Evolutionary conservation across 176 grass and related monocot species (phyloP).

Genomic region (Oropetium thomaeum): DNA sequence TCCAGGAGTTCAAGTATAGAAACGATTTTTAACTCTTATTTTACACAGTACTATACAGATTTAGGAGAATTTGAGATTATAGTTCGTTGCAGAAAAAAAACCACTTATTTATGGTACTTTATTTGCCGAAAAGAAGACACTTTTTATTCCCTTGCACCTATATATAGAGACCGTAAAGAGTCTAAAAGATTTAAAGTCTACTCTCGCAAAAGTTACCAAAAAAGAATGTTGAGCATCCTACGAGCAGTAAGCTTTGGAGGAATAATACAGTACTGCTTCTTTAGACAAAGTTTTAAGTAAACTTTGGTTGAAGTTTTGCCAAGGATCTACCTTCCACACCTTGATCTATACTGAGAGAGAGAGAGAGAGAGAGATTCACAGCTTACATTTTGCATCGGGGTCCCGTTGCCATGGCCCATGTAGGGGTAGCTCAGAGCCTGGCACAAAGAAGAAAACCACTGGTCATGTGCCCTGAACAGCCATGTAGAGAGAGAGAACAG

Average conservation of each 20-base stretch:
- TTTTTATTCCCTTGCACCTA: neutral
- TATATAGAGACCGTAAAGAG: neutral
- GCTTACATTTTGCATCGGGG: slow-evolving; percentile 62
- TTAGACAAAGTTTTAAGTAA: slow-evolving; percentile 4
- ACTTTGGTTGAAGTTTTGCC: neutral
- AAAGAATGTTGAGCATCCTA: slow-evolving; percentile 14
- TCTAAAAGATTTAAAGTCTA: slow-evolving; percentile 15
- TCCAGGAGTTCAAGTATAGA: neutral
- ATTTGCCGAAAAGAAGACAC: neutral
- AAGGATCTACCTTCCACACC: too few relatives aligned
- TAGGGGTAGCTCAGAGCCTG: slow-evolving; percentile 92
- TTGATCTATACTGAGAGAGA: neutral
- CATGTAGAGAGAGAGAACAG: slow-evolving; percentile 2
- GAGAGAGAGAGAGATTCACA: neutral
- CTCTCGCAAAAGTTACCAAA: slow-evolving; percentile 30
- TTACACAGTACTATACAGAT: neutral
- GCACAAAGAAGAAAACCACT: slow-evolving; percentile 34
- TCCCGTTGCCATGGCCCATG: slow-evolving; percentile 56
- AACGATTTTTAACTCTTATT: neutral
- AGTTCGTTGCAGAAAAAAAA: neutral
- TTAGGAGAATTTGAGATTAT: neutral
- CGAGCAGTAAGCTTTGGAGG: neutral
- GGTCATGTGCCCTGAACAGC: neutral
- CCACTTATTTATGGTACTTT: neutral
- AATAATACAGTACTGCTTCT: slow-evolving; percentile 14